These are phyloP conservation scores for Claviceps paspali DNA, from an alignment of 2,329 filamentous ascomycete species.

Conservation along the genomic window DNA sequence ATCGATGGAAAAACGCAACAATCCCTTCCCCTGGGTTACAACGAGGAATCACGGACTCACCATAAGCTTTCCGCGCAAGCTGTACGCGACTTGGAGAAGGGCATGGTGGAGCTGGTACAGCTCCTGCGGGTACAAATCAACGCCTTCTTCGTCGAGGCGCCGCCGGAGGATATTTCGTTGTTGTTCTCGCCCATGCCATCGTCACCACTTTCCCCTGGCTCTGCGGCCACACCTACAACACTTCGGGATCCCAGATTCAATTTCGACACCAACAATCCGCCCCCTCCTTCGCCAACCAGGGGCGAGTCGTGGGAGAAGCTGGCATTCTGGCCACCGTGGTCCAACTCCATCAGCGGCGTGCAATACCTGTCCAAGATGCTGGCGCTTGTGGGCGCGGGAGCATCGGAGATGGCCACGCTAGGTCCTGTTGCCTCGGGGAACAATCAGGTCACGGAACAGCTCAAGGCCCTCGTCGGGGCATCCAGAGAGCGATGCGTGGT, in stretches of 20 bases:
- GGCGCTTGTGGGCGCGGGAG: conserved; percentile 68
- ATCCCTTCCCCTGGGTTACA: conserved; percentile 63
- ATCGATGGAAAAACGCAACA: conserved; percentile 74
- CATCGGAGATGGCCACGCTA: conserved; percentile 70
- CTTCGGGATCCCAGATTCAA: conserved; percentile 60
- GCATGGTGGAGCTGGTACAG: conserved; percentile 67
- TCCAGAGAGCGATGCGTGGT: conserved; percentile 75
- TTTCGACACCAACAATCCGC: conserved; percentile 63
- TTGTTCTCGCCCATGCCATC: conserved; percentile 68
- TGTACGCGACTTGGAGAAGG: conserved; percentile 57
- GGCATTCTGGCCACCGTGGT: conserved; percentile 90
- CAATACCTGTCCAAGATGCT: conserved; percentile 78
- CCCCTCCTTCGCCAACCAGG: conserved; percentile 58
- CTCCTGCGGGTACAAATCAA: conserved; percentile 67
- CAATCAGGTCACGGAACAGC: conserved; percentile 48
- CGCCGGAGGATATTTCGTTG: conserved; percentile 78
- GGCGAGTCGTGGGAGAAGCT: conserved; percentile 87
- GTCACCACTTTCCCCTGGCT: conserved; percentile 42
- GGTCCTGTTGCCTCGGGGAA: conserved; percentile 44
- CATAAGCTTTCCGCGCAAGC: conserved; percentile 64
- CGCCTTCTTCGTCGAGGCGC: conserved; percentile 73
- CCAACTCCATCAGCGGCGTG: conserved; percentile 83
- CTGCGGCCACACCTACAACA: conserved; percentile 36
- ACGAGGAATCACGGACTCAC: conserved; percentile 66
- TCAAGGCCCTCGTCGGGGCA: conserved; percentile 60